A percentile compares a stretch with the other conserved stretches of the same genome.
Evolutionary conservation across 2,329 filamentous ascomycete genomes (phyloP).

Genomic region (Trichoderma polysporum): DNA sequence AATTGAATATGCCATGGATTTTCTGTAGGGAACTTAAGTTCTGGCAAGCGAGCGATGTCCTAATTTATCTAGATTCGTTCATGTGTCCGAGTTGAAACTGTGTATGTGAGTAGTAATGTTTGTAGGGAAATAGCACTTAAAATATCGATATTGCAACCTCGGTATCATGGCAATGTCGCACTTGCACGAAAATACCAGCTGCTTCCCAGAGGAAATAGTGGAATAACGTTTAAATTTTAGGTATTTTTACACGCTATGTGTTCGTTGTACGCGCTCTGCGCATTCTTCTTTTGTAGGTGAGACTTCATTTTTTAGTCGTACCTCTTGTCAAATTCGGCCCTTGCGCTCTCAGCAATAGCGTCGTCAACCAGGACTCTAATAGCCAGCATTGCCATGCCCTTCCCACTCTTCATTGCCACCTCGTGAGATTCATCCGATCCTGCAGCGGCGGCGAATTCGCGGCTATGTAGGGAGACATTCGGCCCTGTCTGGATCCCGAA

Average conservation of each 20-base stretch:
- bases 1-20: not conserved
- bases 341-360: constrained; percentile 22
- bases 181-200: no score
- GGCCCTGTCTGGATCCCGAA: constrained; percentile 44
- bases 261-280: not conserved
- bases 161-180: not conserved
- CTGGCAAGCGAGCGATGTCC: not conserved
- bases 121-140: not conserved
- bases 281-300: not conserved
- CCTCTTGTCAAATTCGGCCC: constrained; percentile 25
- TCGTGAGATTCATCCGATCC: constrained; percentile 40
- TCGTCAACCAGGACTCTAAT: constrained; percentile 34
- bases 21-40: not conserved
- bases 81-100: not conserved
- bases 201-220: not conserved
- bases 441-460: constrained; percentile 46
- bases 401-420: constrained; percentile 44
- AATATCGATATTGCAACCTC: not conserved
- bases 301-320: not conserved
- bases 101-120: not conserved
- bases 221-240: not conserved
- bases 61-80: not conserved
- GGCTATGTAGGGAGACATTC: constrained; percentile 40
- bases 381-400: constrained; percentile 44
- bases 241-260: not conserved